phyloP scores from a whole-genome alignment of 2,329 filamentous ascomycete species.

The Penicillium sp. region DNA sequence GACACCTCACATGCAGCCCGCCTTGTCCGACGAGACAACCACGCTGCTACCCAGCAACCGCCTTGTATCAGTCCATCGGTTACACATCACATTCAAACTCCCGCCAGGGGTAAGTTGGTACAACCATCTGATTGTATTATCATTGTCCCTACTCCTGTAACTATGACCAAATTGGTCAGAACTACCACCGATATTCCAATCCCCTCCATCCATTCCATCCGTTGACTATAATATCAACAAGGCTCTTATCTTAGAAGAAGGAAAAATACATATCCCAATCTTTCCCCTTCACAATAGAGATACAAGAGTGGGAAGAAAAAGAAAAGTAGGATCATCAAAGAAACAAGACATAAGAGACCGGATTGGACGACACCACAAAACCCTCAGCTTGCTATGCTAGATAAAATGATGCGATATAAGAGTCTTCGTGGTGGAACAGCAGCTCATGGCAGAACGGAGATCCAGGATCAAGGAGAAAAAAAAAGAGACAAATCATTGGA shows the following conservation, averaged over 20 bases:
- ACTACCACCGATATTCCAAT: background rate
- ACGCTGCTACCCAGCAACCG: background rate
- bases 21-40: background rate
- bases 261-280: background rate
- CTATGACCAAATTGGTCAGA: background rate
- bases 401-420: slow-evolving; percentile 33
- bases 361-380: slow-evolving; percentile 25
- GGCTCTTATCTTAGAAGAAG: background rate
- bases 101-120: background rate
- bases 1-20: background rate
- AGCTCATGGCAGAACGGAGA: slow-evolving; percentile 15
- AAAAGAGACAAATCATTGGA: slow-evolving; percentile 18
- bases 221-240: background rate
- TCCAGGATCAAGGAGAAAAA: slow-evolving; percentile 9
- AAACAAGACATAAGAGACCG: slow-evolving; percentile 24
- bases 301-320: background rate
- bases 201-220: background rate
- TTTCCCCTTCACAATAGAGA: background rate
- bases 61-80: background rate
- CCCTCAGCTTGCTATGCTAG: slow-evolving; percentile 46
- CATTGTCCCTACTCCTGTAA: background rate
- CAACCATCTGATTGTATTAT: background rate
- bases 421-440: slow-evolving; percentile 4
- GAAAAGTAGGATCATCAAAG: slow-evolving; percentile 8
- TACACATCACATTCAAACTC: background rate